Conservation (phyloP, 352 stramenopile species). For the Phytopythium delawarense region DNA sequence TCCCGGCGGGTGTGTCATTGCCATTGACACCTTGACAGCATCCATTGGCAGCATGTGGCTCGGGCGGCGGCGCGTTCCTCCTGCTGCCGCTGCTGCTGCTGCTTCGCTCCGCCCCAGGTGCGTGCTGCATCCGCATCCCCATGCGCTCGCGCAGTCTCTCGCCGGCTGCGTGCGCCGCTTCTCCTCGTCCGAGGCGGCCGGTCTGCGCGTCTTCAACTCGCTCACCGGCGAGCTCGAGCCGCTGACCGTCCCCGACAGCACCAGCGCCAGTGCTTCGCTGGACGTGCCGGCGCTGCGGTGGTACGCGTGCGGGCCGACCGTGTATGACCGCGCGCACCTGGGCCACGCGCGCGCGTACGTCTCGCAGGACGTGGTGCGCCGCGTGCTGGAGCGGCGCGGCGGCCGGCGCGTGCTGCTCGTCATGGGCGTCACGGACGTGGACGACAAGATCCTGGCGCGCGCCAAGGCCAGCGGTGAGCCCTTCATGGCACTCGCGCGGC, state of each 20-base stretch:
- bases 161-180: background rate
- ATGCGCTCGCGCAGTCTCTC: background rate
- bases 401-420: slow-evolving; percentile 93
- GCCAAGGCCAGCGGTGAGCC: slow-evolving; percentile 34
- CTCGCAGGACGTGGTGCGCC: slow-evolving; percentile 90
- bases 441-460: slow-evolving; percentile 97
- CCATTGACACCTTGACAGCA: too few species aligned
- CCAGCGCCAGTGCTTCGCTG: background rate
- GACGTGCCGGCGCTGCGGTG: slow-evolving; percentile 59
- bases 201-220: slow-evolving; percentile 28
- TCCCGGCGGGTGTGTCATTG: too few species aligned
- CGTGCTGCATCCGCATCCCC: background rate
- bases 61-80: too few species aligned
- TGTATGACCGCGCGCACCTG: slow-evolving; percentile 98
- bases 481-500: slow-evolving; percentile 44
- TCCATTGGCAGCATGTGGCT: background rate
- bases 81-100: too few species aligned
- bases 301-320: slow-evolving; percentile 99
- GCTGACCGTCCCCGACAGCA: background rate
- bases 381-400: slow-evolving; percentile 85
- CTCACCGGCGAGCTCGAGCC: background rate
- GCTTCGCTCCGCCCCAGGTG: background rate
- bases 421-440: slow-evolving; percentile 97
- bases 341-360: slow-evolving; percentile 97
- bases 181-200: slow-evolving; percentile 10